Base-by-base conservation (phyloP, 495 filamentous ascomycete genomes). In the Schizothecium vesticola region DNA sequence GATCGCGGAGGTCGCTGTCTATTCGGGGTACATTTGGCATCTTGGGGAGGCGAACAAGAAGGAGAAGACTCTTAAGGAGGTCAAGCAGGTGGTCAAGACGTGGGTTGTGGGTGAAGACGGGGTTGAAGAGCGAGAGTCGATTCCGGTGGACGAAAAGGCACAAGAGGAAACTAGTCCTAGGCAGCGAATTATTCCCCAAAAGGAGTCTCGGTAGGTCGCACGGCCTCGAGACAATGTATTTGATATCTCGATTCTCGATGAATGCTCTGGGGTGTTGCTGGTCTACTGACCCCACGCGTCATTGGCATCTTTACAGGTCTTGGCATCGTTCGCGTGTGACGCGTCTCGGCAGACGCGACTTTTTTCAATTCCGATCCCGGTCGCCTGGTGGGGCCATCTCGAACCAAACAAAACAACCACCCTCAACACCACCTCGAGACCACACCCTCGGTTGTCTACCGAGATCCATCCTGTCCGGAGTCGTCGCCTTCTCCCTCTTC, bases 1-100 rank as follows among this genome's bases (percentile, higher is more conserved):
- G 3, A 81, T 96, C 59, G 94, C 93, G 5, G 95, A 99, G 77
- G 89, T 95, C 11, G 88, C 89, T 24, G 87, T 98, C 51, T 97
- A 98, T 78, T 87, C 86, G 12, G 92, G 92, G 8, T 99, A 97
- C 80, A 78, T 96, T 56, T 84, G 89, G 80, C 88, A 93, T 74
- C 79, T 97, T 28, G 85, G 88, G 28, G 83, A 91, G 74, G 92
- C 92, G 1, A 89, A 90, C 71, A 82, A 79, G 56, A 85, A 82
- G 66, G 90, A 92, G 71, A 86, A 82, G 77, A 84, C 80, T 56
- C 75, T 86, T 63, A 86, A 82, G 66, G 93, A 96, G 79, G 78
- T 85, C 65, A 96, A 94, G 76, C 82, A 89, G 65, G 81, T 92
- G 22, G 77, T 90, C 22, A 83, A 88, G 69, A 88, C 85, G 8